Evolutionary conservation across 306 rosid species (phyloP).

Genomic region (Ochetophila trinervis): DNA sequence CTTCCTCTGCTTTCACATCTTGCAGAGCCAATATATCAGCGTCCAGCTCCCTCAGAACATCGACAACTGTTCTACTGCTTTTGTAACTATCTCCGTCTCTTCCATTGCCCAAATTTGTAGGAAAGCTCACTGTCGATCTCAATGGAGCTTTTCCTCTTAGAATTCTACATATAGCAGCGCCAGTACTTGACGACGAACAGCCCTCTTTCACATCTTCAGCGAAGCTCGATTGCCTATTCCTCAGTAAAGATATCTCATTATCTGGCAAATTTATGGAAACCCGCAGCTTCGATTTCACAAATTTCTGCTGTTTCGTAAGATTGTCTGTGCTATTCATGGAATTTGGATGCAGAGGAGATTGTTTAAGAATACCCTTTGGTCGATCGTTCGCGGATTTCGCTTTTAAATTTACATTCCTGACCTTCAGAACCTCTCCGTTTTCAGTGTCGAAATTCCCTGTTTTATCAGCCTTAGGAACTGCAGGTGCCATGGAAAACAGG

Average conservation of each 20-base stretch:
- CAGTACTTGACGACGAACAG: slow-evolving; percentile 15
- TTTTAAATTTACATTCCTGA: slow-evolving; percentile 10
- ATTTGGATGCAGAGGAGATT: slow-evolving; percentile 43
- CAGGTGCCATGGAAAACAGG: slow-evolving; percentile 86
- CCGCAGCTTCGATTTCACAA: slow-evolving; percentile 50
- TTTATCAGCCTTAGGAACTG: slow-evolving; percentile 46
- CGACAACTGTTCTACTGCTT: slow-evolving; percentile 51
- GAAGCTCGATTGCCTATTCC: slow-evolving; percentile 61
- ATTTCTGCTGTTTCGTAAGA: slow-evolving; percentile 30
- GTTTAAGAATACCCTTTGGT: slow-evolving; percentile 76
- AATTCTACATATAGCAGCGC: slow-evolving; percentile 10
- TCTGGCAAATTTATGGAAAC: slow-evolving; percentile 92
- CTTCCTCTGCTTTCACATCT: slow-evolving; percentile 97
- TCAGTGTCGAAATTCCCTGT: slow-evolving; percentile 19
- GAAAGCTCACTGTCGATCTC: slow-evolving; percentile 29
- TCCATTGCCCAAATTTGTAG: slow-evolving; percentile 13
- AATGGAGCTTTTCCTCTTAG: slow-evolving; percentile 30
- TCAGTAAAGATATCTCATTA: slow-evolving; percentile 73
- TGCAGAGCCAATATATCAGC: slow-evolving; percentile 85
- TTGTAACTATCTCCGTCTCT: slow-evolving; percentile 14
- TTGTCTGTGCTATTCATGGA: slow-evolving; percentile 31
- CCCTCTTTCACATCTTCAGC: slow-evolving; percentile 44
- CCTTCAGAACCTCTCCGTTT: slow-evolving; percentile 25
- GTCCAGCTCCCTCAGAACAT: slow-evolving; percentile 75
- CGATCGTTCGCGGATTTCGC: slow-evolving; percentile 45